Conservation (phyloP, 805 yeast genomes). For the Candida xyloterini region DNA sequence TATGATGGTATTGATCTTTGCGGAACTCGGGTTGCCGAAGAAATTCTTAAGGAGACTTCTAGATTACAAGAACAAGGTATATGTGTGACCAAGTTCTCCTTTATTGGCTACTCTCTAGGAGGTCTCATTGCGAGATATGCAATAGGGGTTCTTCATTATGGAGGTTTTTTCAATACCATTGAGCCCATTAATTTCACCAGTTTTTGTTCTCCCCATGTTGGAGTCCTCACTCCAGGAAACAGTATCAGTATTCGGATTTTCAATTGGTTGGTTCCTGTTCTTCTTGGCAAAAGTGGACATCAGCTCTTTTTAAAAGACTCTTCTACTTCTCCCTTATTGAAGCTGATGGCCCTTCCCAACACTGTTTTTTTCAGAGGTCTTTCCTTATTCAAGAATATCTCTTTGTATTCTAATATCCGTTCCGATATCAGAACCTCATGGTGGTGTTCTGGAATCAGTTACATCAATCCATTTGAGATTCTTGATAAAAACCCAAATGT, state of each 20-base stretch:
- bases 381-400: conserved; percentile 45
- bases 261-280: conserved; percentile 60
- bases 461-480: conserved; percentile 54
- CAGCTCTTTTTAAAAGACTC: conserved; percentile 67
- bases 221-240: conserved; percentile 59
- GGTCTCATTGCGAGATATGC: conserved; percentile 82
- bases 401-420: conserved; percentile 71
- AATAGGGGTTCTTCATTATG: conserved; percentile 62
- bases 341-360: conserved; percentile 60
- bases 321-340: conserved; percentile 47
- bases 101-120: conserved; percentile 86
- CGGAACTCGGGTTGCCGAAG: conserved; percentile 71
- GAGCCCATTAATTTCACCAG: conserved; percentile 58
- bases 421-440: conserved; percentile 81
- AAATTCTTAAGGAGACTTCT: conserved; percentile 46
- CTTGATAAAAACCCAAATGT: conserved; percentile 33
- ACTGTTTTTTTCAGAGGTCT: conserved; percentile 62
- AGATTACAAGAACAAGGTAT: conserved; percentile 19
- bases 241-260: conserved; percentile 50
- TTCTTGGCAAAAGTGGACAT: conserved; percentile 68
- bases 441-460: conserved; percentile 75
- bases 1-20: conserved; percentile 87
- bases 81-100: conserved; percentile 64
- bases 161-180: conserved; percentile 50
- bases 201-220: conserved; percentile 70